Base-by-base conservation (phyloP, 805 yeast species). In the Wickerhamomyces subpelliculosus region DNA sequence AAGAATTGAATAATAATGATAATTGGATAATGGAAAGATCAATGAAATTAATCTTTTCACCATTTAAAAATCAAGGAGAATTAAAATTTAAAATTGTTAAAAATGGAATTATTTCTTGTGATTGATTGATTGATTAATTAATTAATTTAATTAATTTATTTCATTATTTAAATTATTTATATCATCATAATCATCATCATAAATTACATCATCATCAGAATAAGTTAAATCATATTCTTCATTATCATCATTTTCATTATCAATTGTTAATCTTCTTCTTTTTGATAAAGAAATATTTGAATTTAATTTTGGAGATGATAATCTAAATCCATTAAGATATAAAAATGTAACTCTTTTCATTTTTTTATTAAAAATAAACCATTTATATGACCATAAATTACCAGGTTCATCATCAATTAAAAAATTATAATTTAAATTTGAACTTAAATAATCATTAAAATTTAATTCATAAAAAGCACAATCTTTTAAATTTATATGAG, bases 281-380 rank as follows among this genome's bases (percentile, higher is more conserved):
- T 7, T 40, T 24, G n/a, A n/a, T n/a, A 13, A 45, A 42, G 42
- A 35, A 21, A 31, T 37, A 26, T 32, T 36, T 5, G 58, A 54
- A 33, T 69, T 61, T 34, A 67, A 55, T 38, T 67, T 64, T 29
- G 67, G 56, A 29, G 65, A 51, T 27, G 62, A 54, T 21, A 63
- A 54, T 44, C 74, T 54, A 52, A 55, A 55, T 38, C 82, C 80
- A 39, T 78, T 78, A 45, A 93, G 64, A 49, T 85, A 84, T 14
- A 93, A 58, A 57, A 83, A 90, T 2, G 95, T 87, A 3, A 93
- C 97, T 45, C 97, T 75, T 63, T 90, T 90, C 63, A 84, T 76
- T 54, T 85, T 83, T 62, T 87, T 90, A 64, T 88, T 93, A 63
- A 84, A 88, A 32, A 90, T 77, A 58, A 93, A 93, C 82, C 94